Base-by-base conservation (phyloP, 2,329 filamentous ascomycete species). In the Macrophomina tecta region DNA sequence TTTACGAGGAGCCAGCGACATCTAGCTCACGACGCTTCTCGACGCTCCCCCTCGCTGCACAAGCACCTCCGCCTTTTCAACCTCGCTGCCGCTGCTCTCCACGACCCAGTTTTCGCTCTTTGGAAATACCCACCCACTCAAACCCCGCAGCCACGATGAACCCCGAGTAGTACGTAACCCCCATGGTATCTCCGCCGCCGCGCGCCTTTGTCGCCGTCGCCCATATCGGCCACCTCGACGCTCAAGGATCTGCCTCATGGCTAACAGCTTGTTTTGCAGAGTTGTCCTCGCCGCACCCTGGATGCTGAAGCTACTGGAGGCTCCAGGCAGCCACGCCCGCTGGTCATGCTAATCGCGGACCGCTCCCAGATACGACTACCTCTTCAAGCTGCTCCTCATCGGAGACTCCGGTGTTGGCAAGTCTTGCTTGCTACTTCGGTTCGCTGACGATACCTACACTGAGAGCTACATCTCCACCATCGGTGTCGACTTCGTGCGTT, bases 341-440 rank as follows among this genome's bases (percentile, higher is more conserved):
- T 49, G 65, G 28, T 28, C 34, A 51, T 36, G 65, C 65, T 67
- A 56, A 67, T 48, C 58, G 49, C 65, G 49, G 56, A 51, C 55
- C 46, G 53, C 60, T n/a, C 28, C 40, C 46, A 98, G 95, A 95
- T 99, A 99, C 91, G 95, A 99, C 82, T 99, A 99, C 83, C 93
- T 99, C 79, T 99, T 99, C 90, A 99, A 99, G 90, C 93, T 99
- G 73, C 92, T 99, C 83, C 94, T 99, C 86, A 99, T 99, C 89
- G 95, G 95, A 83, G 95, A 99, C 82, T 99, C 95, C 82, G 95
- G 95, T 89, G 95, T 99, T 78, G 95, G 95, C 91, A 99, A 99
- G 91, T 99, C 95, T 79, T 99, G 95, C 84, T 82, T 99, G 85
- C 87, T 99, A 74, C 87, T 99, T 80, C 93, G 95, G 85, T 99